Evolutionary conservation across 805 yeast species (phyloP).

Genomic region (Torulaspora delbrueckii): DNA sequence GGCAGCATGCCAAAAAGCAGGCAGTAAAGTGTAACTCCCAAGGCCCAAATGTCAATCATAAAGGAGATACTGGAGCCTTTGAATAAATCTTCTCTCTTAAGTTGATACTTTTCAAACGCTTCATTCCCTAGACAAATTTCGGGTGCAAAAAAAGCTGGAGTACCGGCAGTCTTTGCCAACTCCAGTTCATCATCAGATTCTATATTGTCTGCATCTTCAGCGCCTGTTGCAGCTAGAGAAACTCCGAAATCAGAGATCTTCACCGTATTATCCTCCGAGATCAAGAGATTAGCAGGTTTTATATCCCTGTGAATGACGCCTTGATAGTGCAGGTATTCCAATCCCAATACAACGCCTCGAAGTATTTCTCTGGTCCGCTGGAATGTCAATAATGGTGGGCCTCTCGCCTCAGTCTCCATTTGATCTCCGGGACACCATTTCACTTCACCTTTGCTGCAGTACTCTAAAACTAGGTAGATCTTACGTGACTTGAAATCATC

Average conservation of each 20-base stretch:
- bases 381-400: constrained; percentile 65
- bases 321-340: constrained; percentile 85
- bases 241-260: constrained; percentile 98
- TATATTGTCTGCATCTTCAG: constrained; percentile 13
- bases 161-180: constrained; percentile 93
- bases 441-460: constrained; percentile 85
- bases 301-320: constrained; percentile 94
- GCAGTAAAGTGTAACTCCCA: constrained; percentile 89
- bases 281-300: constrained; percentile 86
- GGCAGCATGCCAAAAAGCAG: constrained; percentile 84
- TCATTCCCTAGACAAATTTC: constrained; percentile 67
- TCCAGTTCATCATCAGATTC: constrained; percentile 56
- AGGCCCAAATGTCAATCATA: constrained; percentile 96
- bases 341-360: constrained; percentile 78
- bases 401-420: constrained; percentile 36
- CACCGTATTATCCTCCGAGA: constrained; percentile 63
- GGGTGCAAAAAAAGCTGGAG: constrained; percentile 95
- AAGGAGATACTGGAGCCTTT: constrained; percentile 55
- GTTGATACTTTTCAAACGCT: constrained; percentile 20
- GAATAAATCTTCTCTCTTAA: constrained; percentile 24
- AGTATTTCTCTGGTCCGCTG: constrained; percentile 65
- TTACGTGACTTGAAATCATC: constrained; percentile 82
- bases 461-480: constrained; percentile 85
- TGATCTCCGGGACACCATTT: constrained; percentile 58
- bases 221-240: constrained; percentile 55